Evolutionary conservation across 371 early-diverging fungal species (phyloP).

Genomic region (Apophysomyces variabilis): DNA sequence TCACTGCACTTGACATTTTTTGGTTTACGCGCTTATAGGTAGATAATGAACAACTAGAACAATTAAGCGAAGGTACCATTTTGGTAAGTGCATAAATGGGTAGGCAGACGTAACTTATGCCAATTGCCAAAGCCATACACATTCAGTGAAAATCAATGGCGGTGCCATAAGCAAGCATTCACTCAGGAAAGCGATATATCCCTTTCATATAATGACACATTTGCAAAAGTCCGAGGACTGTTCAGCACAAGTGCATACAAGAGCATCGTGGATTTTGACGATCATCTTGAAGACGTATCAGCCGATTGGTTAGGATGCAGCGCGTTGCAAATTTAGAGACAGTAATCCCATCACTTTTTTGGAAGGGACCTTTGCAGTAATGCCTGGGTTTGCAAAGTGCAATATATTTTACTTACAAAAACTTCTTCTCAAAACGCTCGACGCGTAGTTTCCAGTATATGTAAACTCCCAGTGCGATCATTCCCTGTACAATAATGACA

Average conservation of each 20-base stretch:
- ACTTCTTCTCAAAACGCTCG: slow-evolving; percentile 51
- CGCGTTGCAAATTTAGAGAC: neutral
- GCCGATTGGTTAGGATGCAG: slow-evolving; percentile 65
- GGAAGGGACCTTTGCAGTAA: neutral
- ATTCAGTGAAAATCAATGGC: slow-evolving; percentile 56
- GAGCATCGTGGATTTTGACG: slow-evolving; percentile 72
- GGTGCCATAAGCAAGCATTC: slow-evolving; percentile 45
- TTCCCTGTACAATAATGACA: slow-evolving; percentile 40
- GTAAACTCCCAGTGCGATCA: slow-evolving; percentile 41
- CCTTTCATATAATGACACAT: slow-evolving; percentile 41
- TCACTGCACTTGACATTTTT: neutral
- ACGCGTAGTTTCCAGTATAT: slow-evolving; percentile 51
- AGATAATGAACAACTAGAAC: slow-evolving; percentile 38
- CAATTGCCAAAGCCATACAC: slow-evolving; percentile 41
- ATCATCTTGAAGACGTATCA: slow-evolving; percentile 71
- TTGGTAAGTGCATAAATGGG: slow-evolving; percentile 27
- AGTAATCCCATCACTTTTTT: neutral
- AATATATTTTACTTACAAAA: slow-evolving; percentile 26
- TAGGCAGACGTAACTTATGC: neutral
- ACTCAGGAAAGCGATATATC: slow-evolving; percentile 27
- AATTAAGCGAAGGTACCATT: slow-evolving; percentile 27
- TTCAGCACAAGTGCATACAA: slow-evolving; percentile 46
- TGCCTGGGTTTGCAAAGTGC: neutral
- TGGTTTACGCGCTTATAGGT: slow-evolving; percentile 19
- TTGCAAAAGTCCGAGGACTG: slow-evolving; percentile 38